A percentile compares a stretch with the other conserved stretches of the same genome.
Evolutionary conservation across 2,329 filamentous ascomycete genomes (phyloP).

Genomic region (Penicillium sp.): DNA sequence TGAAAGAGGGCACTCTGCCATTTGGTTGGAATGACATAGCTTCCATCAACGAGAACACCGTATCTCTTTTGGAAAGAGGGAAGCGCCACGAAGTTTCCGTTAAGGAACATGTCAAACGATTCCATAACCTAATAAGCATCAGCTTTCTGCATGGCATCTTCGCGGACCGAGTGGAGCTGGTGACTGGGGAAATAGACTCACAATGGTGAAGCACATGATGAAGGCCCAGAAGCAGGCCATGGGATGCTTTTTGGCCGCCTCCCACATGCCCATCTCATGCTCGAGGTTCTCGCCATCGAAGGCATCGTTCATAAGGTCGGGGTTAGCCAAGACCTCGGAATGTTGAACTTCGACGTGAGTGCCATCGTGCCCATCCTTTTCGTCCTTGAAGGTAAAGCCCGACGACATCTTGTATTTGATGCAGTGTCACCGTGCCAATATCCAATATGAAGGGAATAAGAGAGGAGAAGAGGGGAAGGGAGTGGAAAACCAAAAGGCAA

Average conservation of each 20-base stretch:
- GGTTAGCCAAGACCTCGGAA: conserved; percentile 31
- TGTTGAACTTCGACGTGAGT: neutral
- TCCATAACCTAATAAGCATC: neutral
- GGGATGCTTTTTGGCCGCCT: conserved; percentile 40
- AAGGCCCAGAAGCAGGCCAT: conserved; percentile 49
- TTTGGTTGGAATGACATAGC: conserved; percentile 35
- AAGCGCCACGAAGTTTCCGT: neutral
- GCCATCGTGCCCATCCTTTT: neutral
- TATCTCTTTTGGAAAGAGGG: conserved; percentile 35
- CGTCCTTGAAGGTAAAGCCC: neutral
- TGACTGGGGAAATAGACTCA: too few relatives aligned
- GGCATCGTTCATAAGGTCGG: conserved; percentile 37
- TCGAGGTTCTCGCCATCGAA: conserved; percentile 42
- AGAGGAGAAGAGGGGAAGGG: neutral
- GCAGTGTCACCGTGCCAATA: too few relatives aligned
- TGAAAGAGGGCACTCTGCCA: conserved; percentile 55
- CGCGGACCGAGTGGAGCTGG: conserved; percentile 12
- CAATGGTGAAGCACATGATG: conserved; percentile 49
- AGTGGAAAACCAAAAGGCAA: too few relatives aligned
- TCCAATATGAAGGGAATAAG: neutral
- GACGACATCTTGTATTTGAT: neutral
- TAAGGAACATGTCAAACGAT: neutral
- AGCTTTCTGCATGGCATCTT: neutral
- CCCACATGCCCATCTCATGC: conserved; percentile 40
- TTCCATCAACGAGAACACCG: conserved; percentile 27